Evolutionary conservation across 129 eudicot species (phyloP), one percentile per base, ranked within the genome.

Genomic region (Lonicera japonica): DNA sequence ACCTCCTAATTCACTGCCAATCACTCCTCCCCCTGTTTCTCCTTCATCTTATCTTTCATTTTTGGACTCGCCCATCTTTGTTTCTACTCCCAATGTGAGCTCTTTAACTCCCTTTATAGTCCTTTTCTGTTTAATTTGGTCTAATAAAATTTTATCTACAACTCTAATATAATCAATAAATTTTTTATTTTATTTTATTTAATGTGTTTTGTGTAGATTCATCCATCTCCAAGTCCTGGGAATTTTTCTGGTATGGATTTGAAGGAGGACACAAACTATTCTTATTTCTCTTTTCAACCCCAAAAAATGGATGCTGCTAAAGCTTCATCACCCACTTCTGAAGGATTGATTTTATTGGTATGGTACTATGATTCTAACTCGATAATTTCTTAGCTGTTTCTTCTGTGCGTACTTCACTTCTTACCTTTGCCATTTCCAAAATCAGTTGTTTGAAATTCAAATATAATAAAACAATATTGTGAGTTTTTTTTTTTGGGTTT

Each of bases 41-140:
- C 86, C 96, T 54, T 82, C 98, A 16, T 73, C 96, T 25, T 91
- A 74, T 58, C 82, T 91, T 65, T 54, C 85, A n/a, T 74, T 94
- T 73, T 74, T 88, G 75, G 96, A 94, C 38, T 94, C 99, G 2
- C 99, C 99, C n/a, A 66, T 80, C 57, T 77, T 80, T 21, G 75
- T 82, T 59, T 62, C 77, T 64, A 73, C 64, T 60, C 73, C 88
- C 25, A 78, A 66, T 83, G 91, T 86, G 73, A 77, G 92, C n/a
- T n/a, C n/a, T n/a, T n/a, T n/a, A n/a, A n/a, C n/a, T n/a, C n/a
- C n/a, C n/a, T n/a, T n/a, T n/a, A n/a, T n/a, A n/a, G n/a, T n/a
- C 16, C 61, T 50, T 23, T 29, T 2, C 36, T 29, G 4, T 65
- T 23, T n/a, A n/a, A n/a, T n/a, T n/a, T n/a, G n/a, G n/a, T n/a